Conservation (phyloP, 1,284 basidiomycete species). For the Mycena sp. region DNA sequence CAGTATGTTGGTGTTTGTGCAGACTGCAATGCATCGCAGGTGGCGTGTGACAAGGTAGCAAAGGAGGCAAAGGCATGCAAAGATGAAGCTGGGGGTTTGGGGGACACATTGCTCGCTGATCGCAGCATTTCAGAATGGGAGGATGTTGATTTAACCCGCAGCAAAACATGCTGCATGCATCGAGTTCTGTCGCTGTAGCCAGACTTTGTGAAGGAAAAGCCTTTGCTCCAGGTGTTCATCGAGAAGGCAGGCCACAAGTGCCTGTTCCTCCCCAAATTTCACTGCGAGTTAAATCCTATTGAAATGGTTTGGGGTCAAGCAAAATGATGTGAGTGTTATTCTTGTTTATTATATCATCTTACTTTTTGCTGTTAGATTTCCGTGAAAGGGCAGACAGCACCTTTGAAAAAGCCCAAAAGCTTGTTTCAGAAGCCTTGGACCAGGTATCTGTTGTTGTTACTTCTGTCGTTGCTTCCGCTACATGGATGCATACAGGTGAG, state of each 20-base stretch:
- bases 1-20: not conserved
- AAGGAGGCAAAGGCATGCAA: constrained; percentile 3
- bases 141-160: constrained; percentile 12
- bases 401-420: constrained; percentile 24
- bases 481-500: constrained; percentile 33
- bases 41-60: not conserved
- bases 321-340: not conserved
- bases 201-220: constrained; percentile 36
- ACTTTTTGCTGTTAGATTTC: constrained; percentile 14
- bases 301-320: not conserved
- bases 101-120: not conserved
- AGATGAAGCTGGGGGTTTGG: not conserved
- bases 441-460: constrained; percentile 19
- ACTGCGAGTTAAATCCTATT: too few species aligned
- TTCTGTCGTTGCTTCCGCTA: constrained; percentile 32
- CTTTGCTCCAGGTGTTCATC: not conserved
- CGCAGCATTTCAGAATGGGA: not conserved
- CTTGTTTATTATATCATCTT: not conserved
- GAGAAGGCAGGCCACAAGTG: not conserved
- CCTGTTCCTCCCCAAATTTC: too few species aligned
- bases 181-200: constrained; percentile 32
- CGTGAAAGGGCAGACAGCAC: constrained; percentile 30
- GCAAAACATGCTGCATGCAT: not conserved
- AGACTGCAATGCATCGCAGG: not conserved
- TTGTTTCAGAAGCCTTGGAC: constrained; percentile 28